phyloP scores from a whole-genome alignment of 108 stramenopile genomes.

The Cylindrotheca fusiformis region DNA sequence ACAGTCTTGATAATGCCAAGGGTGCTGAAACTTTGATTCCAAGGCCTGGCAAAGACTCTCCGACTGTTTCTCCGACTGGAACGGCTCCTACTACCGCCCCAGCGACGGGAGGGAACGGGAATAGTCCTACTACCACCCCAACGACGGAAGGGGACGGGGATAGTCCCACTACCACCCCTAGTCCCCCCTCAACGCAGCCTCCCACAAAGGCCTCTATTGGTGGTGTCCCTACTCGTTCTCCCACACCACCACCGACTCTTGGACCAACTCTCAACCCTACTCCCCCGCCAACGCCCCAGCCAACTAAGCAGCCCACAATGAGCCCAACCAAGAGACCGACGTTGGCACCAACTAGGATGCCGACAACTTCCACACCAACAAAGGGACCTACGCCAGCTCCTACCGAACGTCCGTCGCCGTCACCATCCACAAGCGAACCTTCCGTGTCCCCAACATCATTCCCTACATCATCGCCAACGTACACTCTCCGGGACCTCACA shows the following conservation, averaged over 20 bases:
- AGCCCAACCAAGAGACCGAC: conserved; percentile 1
- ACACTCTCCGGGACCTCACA: conserved; percentile 2
- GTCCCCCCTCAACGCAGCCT: neutral
- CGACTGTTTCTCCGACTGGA: neutral
- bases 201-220: conserved; percentile 4
- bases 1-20: neutral
- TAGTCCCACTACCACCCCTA: neutral
- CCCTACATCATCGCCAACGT: neutral
- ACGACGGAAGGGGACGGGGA: neutral
- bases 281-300: neutral
- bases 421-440: conserved; percentile 7
- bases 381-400: neutral
- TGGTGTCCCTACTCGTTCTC: conserved; percentile 1
- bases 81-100: neutral
- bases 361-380: conserved; percentile 6
- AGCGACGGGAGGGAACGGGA: neutral
- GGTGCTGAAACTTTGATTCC: neutral
- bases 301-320: neutral
- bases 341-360: neutral
- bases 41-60: neutral
- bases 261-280: neutral
- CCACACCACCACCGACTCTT: neutral
- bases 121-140: neutral
- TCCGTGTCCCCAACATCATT: conserved; percentile 5
- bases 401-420: neutral